These are phyloP conservation scores for Agrocybe pediades DNA, from an alignment of 768 basidiomycete genomes.

Conservation along the genomic window DNA sequence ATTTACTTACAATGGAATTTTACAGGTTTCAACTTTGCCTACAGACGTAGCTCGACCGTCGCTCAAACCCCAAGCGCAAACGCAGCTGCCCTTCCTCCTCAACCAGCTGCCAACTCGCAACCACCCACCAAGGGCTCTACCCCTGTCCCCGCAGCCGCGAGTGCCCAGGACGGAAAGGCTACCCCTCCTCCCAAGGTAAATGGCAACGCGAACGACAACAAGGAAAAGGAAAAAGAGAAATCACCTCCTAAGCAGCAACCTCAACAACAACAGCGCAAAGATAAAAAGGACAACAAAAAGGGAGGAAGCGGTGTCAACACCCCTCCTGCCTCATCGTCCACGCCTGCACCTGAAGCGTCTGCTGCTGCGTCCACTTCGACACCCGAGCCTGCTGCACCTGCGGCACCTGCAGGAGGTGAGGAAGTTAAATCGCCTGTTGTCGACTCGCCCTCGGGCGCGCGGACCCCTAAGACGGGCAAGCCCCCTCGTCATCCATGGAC, in stretches of 20 bases:
- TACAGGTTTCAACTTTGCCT: constrained; percentile 83
- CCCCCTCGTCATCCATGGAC: constrained; percentile 80
- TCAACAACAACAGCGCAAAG: constrained; percentile 53
- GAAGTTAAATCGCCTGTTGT: constrained; percentile 58
- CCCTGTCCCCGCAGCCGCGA: constrained; percentile 26
- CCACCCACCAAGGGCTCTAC: constrained; percentile 39
- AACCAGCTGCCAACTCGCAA: constrained; percentile 21
- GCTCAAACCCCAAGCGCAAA: constrained; percentile 61
- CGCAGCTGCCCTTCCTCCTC: constrained; percentile 48
- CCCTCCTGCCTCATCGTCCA: constrained; percentile 21
- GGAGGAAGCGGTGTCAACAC: constrained; percentile 31
- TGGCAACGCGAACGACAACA: constrained; percentile 47
- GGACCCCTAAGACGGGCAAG: constrained; percentile 72
- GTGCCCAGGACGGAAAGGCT: constrained; percentile 27
- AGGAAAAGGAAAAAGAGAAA: constrained; percentile 52
- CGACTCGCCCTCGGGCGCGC: constrained; percentile 49
- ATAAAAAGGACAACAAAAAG: constrained; percentile 29
- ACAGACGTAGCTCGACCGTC: constrained; percentile 72
- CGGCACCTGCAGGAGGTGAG: too few species aligned
- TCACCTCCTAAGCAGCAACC: constrained; percentile 64
- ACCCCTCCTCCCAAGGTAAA: constrained; percentile 41
- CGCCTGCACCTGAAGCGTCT: constrained; percentile 15
- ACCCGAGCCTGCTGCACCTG: constrained; percentile 22
- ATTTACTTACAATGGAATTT: constrained; percentile 47
- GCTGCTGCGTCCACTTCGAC: constrained; percentile 21